These are phyloP conservation scores for Saccharomycopsis sp. DNA, from an alignment of 805 yeast species.

Conservation along the genomic window DNA sequence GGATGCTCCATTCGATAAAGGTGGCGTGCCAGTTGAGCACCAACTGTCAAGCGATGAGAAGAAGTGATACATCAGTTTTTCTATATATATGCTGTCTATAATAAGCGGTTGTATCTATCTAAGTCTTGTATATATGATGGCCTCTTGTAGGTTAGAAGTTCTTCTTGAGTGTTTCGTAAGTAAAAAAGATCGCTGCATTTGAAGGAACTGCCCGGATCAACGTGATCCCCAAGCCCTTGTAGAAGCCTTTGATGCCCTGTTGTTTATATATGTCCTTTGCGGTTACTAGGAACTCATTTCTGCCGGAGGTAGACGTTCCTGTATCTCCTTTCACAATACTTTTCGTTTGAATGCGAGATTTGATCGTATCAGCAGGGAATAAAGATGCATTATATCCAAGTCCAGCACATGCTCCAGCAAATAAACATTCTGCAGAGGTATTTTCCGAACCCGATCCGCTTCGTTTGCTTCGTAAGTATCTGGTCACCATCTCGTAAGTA, in stretches of 20 bases:
- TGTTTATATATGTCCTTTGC: conserved; percentile 35
- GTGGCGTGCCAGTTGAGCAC: conserved; percentile 38
- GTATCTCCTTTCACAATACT: conserved; percentile 32
- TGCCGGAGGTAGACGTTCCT: conserved; percentile 21
- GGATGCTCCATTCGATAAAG: conserved; percentile 81
- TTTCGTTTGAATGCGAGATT: conserved; percentile 75
- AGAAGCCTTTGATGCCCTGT: conserved; percentile 67
- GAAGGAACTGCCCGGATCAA: conserved; percentile 81
- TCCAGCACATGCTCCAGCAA: conserved; percentile 87
- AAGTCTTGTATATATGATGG: neutral
- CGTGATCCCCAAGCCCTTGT: conserved; percentile 82
- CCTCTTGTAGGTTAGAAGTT: conserved; percentile 17
- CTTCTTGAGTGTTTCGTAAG: conserved; percentile 59
- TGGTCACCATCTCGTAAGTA: conserved; percentile 57
- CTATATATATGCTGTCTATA: neutral
- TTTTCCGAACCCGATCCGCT: conserved; percentile 18
- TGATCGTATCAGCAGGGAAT: conserved; percentile 88
- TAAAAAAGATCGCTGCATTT: conserved; percentile 77
- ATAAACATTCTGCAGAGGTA: conserved; percentile 45
- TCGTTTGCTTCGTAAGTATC: conserved; percentile 32
- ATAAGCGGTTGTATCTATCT: too few species aligned
- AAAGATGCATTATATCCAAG: conserved; percentile 69
- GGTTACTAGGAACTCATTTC: conserved; percentile 32
- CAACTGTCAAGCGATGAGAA: neutral
- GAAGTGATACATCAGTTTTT: conserved; percentile 15